Conservation (phyloP, 331 rosid genomes). For the Erythrophleum ivorense region DNA sequence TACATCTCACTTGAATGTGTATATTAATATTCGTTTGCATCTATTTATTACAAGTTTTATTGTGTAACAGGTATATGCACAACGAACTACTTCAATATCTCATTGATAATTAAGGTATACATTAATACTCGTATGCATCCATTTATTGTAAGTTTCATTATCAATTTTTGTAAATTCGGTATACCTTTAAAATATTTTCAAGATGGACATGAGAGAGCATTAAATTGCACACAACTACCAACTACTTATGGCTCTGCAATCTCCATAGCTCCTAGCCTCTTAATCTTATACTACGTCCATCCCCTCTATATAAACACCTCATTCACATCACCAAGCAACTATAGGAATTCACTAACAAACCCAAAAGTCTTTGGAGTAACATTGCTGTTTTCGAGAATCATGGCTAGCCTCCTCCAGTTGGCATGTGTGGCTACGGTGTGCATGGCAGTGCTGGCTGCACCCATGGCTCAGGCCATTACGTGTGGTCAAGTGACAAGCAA, state of each 20-base stretch:
- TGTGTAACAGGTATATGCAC: too few relatives aligned
- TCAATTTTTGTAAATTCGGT: too few relatives aligned
- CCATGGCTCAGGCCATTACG: conserved; percentile 30
- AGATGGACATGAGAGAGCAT: background rate
- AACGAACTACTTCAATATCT: too few relatives aligned
- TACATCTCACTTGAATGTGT: too few relatives aligned
- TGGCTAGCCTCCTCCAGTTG: conserved; percentile 40
- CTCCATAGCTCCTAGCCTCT: background rate
- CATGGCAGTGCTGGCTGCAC: conserved; percentile 35
- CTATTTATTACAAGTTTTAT: too few relatives aligned
- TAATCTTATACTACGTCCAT: background rate
- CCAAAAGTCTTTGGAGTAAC: background rate
- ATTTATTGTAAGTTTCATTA: too few relatives aligned
- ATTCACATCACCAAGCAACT: background rate
- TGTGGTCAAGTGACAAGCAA: conserved; percentile 29
- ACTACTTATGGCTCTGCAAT: background rate
- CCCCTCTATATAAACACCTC: background rate
- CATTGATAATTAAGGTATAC: too few relatives aligned
- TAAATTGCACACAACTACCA: background rate
- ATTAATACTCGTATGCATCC: too few relatives aligned
- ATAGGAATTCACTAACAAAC: background rate
- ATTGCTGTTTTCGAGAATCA: background rate
- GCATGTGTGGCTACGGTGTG: conserved; percentile 39
- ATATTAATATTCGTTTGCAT: too few relatives aligned
- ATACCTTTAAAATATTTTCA: background rate